phyloP scores from a whole-genome alignment of 192 early-diverging fungal genomes.

The Phlyctochytrium bullatum region DNA sequence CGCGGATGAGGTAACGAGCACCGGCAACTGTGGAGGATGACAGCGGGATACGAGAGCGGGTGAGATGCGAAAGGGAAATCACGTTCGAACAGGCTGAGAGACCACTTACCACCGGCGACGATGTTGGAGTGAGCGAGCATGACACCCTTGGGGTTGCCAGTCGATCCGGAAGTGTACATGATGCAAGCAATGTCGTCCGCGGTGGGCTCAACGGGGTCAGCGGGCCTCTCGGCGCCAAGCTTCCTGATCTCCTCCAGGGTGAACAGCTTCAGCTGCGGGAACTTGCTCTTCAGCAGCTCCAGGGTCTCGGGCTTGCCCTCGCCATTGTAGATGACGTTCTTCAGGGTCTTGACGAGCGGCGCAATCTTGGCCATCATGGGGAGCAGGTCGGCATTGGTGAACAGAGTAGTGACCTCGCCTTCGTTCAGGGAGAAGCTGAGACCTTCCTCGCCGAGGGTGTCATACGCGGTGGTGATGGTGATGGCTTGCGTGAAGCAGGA shows the following conservation, averaged over 20 bases:
- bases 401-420: constrained; percentile 66
- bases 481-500: constrained; percentile 65
- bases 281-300: neutral
- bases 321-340: constrained; percentile 71
- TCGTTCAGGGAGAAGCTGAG: constrained; percentile 82
- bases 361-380: constrained; percentile 61
- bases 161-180: constrained; percentile 54
- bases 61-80: neutral
- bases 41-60: neutral
- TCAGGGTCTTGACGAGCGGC: constrained; percentile 56
- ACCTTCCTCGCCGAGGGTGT: constrained; percentile 79
- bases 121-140: constrained; percentile 80
- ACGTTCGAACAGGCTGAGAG: neutral
- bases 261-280: constrained; percentile 33
- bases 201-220: constrained; percentile 53
- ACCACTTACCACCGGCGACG: constrained; percentile 54
- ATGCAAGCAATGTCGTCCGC: constrained; percentile 64
- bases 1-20: constrained; percentile 51
- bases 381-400: constrained; percentile 73
- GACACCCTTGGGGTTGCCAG: constrained; percentile 71
- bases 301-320: constrained; percentile 38
- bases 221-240: constrained; percentile 64
- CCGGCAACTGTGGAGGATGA: constrained; percentile 52
- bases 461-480: constrained; percentile 75
- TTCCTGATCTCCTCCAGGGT: constrained; percentile 66